Percentiles rank a stretch among this genome's conserved stretches.
These are phyloP conservation scores for Graphilbum ipis-grandicollis DNA, from an alignment of 2,329 filamentous ascomycete species.

Conservation along the genomic window DNA sequence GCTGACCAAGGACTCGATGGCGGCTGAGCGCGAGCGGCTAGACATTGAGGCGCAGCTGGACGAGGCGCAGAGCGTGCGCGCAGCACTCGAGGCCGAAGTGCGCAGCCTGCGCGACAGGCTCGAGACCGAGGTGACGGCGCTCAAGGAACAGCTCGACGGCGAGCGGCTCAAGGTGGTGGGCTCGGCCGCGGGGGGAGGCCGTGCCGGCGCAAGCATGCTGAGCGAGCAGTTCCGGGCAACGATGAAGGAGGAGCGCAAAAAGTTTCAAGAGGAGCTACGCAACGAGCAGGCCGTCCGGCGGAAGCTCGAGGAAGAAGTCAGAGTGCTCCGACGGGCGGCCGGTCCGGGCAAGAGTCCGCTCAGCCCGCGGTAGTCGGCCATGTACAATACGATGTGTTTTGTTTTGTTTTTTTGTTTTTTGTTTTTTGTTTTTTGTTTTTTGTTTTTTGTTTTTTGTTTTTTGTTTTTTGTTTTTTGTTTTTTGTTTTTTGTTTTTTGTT, in stretches of 20 bases:
- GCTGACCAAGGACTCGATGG: constrained; percentile 34
- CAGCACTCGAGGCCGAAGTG: constrained; percentile 21
- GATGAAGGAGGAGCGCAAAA: constrained; percentile 39
- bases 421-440: not conserved
- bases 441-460: too few relatives aligned
- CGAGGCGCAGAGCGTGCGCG: constrained; percentile 18
- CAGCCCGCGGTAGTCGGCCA: constrained; percentile 17
- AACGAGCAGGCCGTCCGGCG: constrained; percentile 30
- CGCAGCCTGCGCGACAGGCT: constrained; percentile 19
- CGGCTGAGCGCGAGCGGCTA: constrained; percentile 31
- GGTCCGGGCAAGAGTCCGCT: constrained; percentile 25
- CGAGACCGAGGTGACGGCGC: constrained; percentile 23
- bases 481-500: too few relatives aligned
- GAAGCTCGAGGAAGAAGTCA: constrained; percentile 33
- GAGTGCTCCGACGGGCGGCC: constrained; percentile 22
- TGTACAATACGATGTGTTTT: too few relatives aligned
- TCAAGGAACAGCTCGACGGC: constrained; percentile 34
- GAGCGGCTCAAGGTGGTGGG: constrained; percentile 24
- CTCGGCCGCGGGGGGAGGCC: constrained; percentile 13
- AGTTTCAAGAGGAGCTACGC: constrained; percentile 36
- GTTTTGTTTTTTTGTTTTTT: not conserved
- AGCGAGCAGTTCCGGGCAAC: constrained; percentile 38
- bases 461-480: too few relatives aligned
- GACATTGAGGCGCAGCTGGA: constrained; percentile 25
- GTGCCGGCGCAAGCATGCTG: constrained; percentile 31